These are phyloP conservation scores for Fonsecaea monophora DNA, from an alignment of 2,329 filamentous ascomycete genomes.

Conservation along the genomic window DNA sequence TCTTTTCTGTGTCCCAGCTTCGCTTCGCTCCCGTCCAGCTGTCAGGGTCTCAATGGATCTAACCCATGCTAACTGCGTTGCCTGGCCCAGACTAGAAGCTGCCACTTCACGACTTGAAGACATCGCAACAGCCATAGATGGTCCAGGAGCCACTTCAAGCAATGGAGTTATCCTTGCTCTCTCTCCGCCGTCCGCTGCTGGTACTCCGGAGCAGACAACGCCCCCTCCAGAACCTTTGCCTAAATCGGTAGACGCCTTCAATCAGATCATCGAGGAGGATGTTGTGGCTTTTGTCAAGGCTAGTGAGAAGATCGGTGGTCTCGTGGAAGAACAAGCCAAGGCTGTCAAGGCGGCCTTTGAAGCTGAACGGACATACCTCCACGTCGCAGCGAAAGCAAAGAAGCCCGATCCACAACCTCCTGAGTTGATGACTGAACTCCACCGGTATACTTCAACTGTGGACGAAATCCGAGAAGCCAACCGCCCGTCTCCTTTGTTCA, in stretches of 20 bases:
- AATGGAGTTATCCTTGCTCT: slow-evolving; percentile 49
- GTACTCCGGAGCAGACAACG: slow-evolving; percentile 46
- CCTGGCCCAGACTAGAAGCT: slow-evolving; percentile 79
- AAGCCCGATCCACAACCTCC: slow-evolving; percentile 80
- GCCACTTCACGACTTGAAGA: slow-evolving; percentile 96
- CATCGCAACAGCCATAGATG: slow-evolving; percentile 76
- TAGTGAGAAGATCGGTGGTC: slow-evolving; percentile 77
- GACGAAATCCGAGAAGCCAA: slow-evolving; percentile 83
- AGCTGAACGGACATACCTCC: slow-evolving; percentile 84
- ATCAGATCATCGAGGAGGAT: slow-evolving; percentile 74
- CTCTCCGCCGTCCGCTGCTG: slow-evolving; percentile 43
- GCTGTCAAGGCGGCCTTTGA: slow-evolving; percentile 72
- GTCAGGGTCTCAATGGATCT: background rate
- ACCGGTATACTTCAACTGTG: slow-evolving; percentile 79
- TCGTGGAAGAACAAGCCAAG: slow-evolving; percentile 72
- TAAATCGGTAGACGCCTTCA: slow-evolving; percentile 84
- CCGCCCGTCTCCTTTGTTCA: slow-evolving; percentile 74
- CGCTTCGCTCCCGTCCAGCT: slow-evolving; percentile 54
- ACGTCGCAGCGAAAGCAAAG: slow-evolving; percentile 88
- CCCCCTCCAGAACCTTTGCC: slow-evolving; percentile 67
- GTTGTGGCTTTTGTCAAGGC: slow-evolving; percentile 79
- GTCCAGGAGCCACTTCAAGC: slow-evolving; percentile 49
- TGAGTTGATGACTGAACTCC: slow-evolving; percentile 83
- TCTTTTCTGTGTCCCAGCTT: slow-evolving; percentile 23
- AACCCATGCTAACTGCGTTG: slow-evolving; percentile 28